Conservation (phyloP, 257 asterid species). For the Solanum virginianum region DNA sequence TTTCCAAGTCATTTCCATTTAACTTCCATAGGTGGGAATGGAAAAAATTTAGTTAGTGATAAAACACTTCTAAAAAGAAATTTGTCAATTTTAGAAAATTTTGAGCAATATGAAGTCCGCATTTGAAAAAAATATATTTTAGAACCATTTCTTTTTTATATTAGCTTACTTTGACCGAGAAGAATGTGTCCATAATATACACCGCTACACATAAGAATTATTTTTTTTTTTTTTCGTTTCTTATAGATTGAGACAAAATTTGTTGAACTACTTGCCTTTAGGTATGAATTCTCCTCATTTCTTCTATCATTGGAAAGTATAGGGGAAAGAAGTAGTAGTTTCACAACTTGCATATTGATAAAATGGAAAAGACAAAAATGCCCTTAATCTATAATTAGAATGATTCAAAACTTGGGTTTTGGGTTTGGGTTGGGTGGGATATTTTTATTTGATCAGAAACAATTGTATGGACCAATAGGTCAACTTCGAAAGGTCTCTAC, state of each 20-base stretch:
- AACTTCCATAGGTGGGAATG: too few relatives aligned
- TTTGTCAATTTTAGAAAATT: background rate
- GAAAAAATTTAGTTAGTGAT: too few relatives aligned
- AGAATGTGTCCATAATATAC: background rate
- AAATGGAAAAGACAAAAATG: background rate
- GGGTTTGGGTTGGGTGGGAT: too few relatives aligned
- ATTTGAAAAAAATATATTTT: background rate
- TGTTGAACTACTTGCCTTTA: conserved; percentile 65
- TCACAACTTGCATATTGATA: background rate
- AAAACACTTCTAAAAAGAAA: background rate
- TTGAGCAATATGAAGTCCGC: background rate
- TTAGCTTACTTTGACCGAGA: background rate
- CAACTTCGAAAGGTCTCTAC: too few relatives aligned
- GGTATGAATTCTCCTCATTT: conserved; percentile 19
- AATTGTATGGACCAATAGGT: too few relatives aligned
- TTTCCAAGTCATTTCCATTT: too few relatives aligned
- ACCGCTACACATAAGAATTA: background rate
- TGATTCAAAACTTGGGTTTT: too few relatives aligned
- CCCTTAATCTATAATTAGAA: too few relatives aligned
- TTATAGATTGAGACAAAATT: conserved; percentile 68
- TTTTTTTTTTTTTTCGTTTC: too few relatives aligned
- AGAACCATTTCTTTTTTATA: background rate
- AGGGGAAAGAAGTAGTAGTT: background rate
- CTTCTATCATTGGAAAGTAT: background rate
- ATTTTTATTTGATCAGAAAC: too few relatives aligned